A percentile compares a stretch with the other conserved stretches of the same genome.
Evolutionary conservation across 75 land plant genomes (phyloP).

Genomic region (Pseudotsuga menziesii): DNA sequence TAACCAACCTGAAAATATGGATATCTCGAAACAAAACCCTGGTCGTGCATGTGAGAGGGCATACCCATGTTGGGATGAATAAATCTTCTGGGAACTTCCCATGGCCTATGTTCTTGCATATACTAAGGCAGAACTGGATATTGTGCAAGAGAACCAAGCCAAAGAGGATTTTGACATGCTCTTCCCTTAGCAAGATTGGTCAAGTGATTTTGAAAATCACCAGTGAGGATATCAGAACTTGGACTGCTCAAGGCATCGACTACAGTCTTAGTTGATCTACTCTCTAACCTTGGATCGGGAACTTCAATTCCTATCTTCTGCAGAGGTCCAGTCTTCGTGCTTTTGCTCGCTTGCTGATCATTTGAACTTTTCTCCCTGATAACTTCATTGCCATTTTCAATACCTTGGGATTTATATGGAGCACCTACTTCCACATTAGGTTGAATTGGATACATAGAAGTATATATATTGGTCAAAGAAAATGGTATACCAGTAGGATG

Average conservation of each 20-base stretch:
- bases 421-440: too few species aligned
- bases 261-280: not conserved
- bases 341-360: too few species aligned
- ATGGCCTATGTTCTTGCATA: not conserved
- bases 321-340: too few species aligned
- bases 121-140: constrained; percentile 1
- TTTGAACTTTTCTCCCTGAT: too few species aligned
- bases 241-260: not conserved
- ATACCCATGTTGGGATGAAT: not conserved
- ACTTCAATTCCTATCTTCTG: not conserved
- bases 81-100: constrained; percentile 27
- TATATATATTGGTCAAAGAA: too few species aligned
- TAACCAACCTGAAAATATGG: not conserved
- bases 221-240: constrained; percentile 10
- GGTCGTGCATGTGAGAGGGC: not conserved
- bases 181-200: constrained; percentile 8
- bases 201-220: constrained; percentile 14
- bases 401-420: too few species aligned
- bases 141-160: constrained; percentile 1
- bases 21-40: not conserved
- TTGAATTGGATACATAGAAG: too few species aligned
- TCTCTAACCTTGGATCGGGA: not conserved
- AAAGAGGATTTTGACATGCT: constrained; percentile 6
- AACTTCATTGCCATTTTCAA: too few species aligned
- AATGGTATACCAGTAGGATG: too few species aligned